Evolutionary conservation across 2,329 filamentous ascomycete species (phyloP), one percentile per base, ranked within the genome.

Genomic region (Aspergillus terreus): DNA sequence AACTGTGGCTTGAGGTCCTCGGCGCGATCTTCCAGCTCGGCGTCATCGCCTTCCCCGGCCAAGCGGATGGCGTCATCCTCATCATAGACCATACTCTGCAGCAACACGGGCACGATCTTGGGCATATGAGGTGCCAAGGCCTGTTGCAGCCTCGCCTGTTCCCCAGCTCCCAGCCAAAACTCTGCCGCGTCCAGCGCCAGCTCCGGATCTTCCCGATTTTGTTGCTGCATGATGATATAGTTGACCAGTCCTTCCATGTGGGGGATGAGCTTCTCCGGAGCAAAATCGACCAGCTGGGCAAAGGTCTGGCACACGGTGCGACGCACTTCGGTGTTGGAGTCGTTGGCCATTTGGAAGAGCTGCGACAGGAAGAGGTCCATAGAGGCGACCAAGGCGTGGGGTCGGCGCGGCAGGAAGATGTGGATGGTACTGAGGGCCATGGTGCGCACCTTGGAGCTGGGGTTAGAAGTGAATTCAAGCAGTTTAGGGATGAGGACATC

Each of bases 41-140:
- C 94, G 67, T 97, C 92, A 59, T 92, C 87, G 17, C 87, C 89
- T 56, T 90, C 90, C 9, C 85, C 88, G 55, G 92, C 91, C 6
- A 97, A 77, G 46, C 91, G 79, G 32, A 89, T 81, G 61, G 96
- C 94, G 59, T 97, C 94, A 61, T 99, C 94, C 57, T 94, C 90
- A 63, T 88, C 89, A 70, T 97, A 99, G 1, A 97, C 85, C 92
- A 99, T 99, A 67, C 90, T 95, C 59, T 94, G 85, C 6, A 99
- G 81, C 47, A 99, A 76, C 1, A 96, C 88, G 0, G 94, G 94
- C 27, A 99, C 87, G 57, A 97, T 92, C 69, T 88, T 89, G 58
- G 82, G 73, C 50, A 97, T 82, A 66, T 89, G 89, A 0, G 91
- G 91, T 7, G 81, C 84, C 43, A 99, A 77, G 0, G 84, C 81